phyloP scores from a whole-genome alignment of 1,139 yeast species.

The Lodderomyces beijingensis region DNA sequence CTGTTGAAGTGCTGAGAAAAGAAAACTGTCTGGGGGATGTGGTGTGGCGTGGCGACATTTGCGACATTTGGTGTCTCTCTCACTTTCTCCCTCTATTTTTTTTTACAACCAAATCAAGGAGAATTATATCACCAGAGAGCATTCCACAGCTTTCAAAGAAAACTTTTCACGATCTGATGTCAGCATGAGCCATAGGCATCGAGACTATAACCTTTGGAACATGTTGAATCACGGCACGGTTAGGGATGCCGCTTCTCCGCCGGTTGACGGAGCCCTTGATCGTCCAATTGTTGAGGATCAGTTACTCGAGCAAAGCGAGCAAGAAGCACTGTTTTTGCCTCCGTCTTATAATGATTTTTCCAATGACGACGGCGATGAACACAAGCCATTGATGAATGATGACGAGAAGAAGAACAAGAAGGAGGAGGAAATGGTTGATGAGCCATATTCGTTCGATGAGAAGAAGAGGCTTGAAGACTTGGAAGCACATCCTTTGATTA shows the following conservation, averaged over 20 bases:
- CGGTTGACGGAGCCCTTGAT: neutral
- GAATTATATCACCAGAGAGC: too few species aligned
- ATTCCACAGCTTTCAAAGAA: too few species aligned
- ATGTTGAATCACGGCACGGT: slow-evolving; percentile 16
- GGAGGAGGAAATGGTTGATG: neutral
- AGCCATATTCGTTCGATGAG: slow-evolving; percentile 2
- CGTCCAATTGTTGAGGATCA: too few species aligned
- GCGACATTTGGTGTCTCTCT: too few species aligned
- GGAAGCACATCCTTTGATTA: slow-evolving; percentile 3
- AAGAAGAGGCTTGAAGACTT: slow-evolving; percentile 4
- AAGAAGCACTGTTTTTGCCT: neutral
- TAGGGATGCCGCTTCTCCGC: neutral
- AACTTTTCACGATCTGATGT: too few species aligned
- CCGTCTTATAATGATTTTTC: neutral
- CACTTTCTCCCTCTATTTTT: too few species aligned
- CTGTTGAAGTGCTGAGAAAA: too few species aligned
- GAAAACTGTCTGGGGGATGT: too few species aligned
- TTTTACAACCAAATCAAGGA: too few species aligned
- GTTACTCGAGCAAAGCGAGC: too few species aligned
- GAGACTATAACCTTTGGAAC: slow-evolving; percentile 20
- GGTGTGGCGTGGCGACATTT: too few species aligned
- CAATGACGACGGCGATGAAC: neutral
- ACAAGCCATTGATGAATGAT: slow-evolving; percentile 1
- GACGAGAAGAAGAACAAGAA: too few species aligned
- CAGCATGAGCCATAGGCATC: slow-evolving; percentile 19